A percentile compares a stretch with the other conserved stretches of the same genome.
Conservation (phyloP, 2,329 filamentous ascomycete genomes). For the Ascochyta pisi region DNA sequence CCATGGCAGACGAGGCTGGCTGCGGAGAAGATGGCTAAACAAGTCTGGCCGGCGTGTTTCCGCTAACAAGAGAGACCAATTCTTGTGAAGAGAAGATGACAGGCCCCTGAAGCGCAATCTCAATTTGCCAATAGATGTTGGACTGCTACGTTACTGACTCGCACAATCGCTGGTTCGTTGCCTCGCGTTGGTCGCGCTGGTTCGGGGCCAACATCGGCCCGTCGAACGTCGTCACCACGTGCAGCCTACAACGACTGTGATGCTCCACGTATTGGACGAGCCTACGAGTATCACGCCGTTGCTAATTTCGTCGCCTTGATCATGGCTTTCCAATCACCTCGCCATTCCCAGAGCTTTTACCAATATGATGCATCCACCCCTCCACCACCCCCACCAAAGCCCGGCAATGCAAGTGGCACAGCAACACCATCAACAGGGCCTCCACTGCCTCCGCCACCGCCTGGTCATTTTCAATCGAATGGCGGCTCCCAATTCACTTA, state of each 20-base stretch:
- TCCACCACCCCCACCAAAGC: slow-evolving; percentile 56
- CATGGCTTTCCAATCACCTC: slow-evolving; percentile 51
- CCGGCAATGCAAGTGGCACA: slow-evolving; percentile 51
- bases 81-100: not conserved
- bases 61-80: slow-evolving; percentile 3
- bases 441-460: slow-evolving; percentile 55
- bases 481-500: slow-evolving; percentile 29
- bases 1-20: slow-evolving; percentile 12
- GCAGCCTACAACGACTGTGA: slow-evolving; percentile 4
- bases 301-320: not conserved
- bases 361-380: slow-evolving; percentile 55
- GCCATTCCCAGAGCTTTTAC: slow-evolving; percentile 47
- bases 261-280: not conserved
- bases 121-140: not conserved
- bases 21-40: slow-evolving; percentile 10
- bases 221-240: slow-evolving; percentile 7
- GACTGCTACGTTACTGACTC: slow-evolving; percentile 9
- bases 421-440: slow-evolving; percentile 53
- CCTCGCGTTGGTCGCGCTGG: not conserved
- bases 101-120: slow-evolving; percentile 12
- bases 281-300: slow-evolving; percentile 5
- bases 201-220: slow-evolving; percentile 2
- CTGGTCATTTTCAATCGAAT: slow-evolving; percentile 40
- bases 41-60: slow-evolving; percentile 6
- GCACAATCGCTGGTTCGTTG: not conserved